Base-by-base conservation (phyloP, 208 protist species). In the Trypanosoma avium region DNA sequence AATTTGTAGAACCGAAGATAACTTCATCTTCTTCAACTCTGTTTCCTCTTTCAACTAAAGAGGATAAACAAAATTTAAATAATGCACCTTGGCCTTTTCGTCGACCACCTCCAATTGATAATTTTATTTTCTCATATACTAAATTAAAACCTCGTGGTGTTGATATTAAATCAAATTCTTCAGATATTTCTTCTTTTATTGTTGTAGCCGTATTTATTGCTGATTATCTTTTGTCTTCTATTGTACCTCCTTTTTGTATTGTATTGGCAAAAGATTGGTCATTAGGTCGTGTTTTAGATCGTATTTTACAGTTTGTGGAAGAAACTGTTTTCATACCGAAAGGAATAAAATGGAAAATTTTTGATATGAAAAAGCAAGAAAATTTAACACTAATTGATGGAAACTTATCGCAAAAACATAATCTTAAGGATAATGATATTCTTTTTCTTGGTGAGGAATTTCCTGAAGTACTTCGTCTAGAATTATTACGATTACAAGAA, bases 11-110 rank as follows among this genome's bases (percentile, higher is more conserved):
- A 9, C 2, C 36, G 3, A 42, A n/a, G n/a, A n/a, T n/a, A n/a
- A n/a, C n/a, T n/a, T n/a, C n/a, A n/a, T n/a, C n/a, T n/a, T n/a
- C n/a, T n/a, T 10, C 33, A 38, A 42, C 7, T 3, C 36, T 42
- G n/a, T n/a, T n/a, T n/a, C n/a, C n/a, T n/a, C n/a, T n/a, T n/a
- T n/a, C n/a, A n/a, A n/a, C n/a, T n/a, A n/a, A 17, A 13, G n/a
- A 33, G 17, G 17, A 15, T 19, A 52, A 27, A 6, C 15, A 22
- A 6, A 15, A 9, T 2, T 0, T 38, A 1, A 29, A 7, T 27
- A 13, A 8, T 27, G 38, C 9, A 7, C 32, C 15, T 38, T 94
- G 84, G 84, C 88, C 88, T 7, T 90, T 91, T 61, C 75, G 58
- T 4, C 53, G 52, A 13, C 70, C 82, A 1, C 63, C 77, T 15